phyloP scores from a whole-genome alignment of 2,329 filamentous ascomycete genomes.

The Alternaria ventricosa region DNA sequence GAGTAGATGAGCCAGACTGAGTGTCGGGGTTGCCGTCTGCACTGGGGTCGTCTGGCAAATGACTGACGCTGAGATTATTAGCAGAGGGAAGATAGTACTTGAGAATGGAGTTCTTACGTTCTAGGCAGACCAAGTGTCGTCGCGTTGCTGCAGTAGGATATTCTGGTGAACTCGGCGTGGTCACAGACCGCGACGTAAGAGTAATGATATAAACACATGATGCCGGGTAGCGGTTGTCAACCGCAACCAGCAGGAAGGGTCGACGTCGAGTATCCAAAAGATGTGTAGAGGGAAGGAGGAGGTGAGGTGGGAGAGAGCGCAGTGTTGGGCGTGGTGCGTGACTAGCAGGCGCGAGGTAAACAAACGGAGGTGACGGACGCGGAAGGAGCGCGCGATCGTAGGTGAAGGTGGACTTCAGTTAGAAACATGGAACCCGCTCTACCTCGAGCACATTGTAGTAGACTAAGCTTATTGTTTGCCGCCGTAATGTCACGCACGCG shows the following conservation, averaged over 20 bases:
- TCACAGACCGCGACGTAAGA: constrained; percentile 41
- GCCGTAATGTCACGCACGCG: not conserved
- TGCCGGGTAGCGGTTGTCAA: constrained; percentile 16
- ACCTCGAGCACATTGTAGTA: not conserved
- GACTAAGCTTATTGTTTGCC: not conserved
- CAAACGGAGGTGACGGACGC: constrained; percentile 7
- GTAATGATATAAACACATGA: constrained; percentile 48
- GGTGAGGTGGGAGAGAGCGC: not conserved
- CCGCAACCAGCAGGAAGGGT: constrained; percentile 11
- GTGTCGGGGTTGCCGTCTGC: constrained; percentile 7
- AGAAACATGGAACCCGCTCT: not conserved
- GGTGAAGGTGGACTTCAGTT: constrained; percentile 1
- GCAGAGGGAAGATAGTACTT: not conserved
- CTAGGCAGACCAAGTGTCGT: constrained; percentile 25
- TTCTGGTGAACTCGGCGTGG: constrained; percentile 39
- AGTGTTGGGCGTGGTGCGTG: not conserved
- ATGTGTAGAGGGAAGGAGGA: constrained; percentile 1
- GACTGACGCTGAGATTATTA: constrained; percentile 24
- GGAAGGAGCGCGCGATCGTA: constrained; percentile 5
- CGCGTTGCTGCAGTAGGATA: constrained; percentile 42
- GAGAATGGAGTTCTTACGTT: constrained; percentile 17
- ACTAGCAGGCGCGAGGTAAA: constrained; percentile 1
- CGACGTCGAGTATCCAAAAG: constrained; percentile 7
- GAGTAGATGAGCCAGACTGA: constrained; percentile 10
- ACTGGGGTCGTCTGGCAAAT: constrained; percentile 17